Percentiles rank a stretch among this genome's conserved stretches.
Conservation (phyloP, 192 early-diverging fungal species). For the Coemansia sp. region DNA sequence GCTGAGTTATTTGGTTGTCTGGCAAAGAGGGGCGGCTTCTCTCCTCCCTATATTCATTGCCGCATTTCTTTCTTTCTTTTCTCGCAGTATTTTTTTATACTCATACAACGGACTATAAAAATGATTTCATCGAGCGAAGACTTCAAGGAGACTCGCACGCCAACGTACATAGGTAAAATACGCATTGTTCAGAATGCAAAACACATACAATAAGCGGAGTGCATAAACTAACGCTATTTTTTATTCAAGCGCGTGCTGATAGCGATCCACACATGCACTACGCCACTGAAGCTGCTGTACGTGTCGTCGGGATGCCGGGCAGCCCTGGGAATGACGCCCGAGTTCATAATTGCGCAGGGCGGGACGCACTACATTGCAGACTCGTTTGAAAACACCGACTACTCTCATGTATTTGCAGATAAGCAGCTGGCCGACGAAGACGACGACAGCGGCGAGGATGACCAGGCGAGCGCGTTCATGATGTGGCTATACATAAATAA, state of each 20-base stretch:
- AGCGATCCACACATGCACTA: background rate
- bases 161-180: background rate
- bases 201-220: too few relatives aligned
- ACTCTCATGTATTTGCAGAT: background rate
- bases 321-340: background rate
- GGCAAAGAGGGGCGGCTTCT: too few relatives aligned
- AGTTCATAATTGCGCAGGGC: constrained; percentile 5
- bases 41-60: too few relatives aligned
- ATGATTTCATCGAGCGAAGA: background rate
- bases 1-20: background rate
- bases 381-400: background rate
- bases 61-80: too few relatives aligned
- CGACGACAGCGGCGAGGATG: background rate
- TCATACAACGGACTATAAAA: too few relatives aligned
- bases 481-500: background rate
- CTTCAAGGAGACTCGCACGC: background rate
- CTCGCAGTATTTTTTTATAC: too few relatives aligned
- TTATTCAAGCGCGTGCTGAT: background rate
- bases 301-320: background rate
- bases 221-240: background rate
- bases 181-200: background rate
- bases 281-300: background rate
- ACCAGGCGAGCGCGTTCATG: constrained; percentile 1
- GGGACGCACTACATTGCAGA: constrained; percentile 5
- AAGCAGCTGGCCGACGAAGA: background rate